Evolutionary conservation across 768 basidiomycete genomes (phyloP), one percentile per base, ranked within the genome.

Genomic region (Coprinellus micaceus): DNA sequence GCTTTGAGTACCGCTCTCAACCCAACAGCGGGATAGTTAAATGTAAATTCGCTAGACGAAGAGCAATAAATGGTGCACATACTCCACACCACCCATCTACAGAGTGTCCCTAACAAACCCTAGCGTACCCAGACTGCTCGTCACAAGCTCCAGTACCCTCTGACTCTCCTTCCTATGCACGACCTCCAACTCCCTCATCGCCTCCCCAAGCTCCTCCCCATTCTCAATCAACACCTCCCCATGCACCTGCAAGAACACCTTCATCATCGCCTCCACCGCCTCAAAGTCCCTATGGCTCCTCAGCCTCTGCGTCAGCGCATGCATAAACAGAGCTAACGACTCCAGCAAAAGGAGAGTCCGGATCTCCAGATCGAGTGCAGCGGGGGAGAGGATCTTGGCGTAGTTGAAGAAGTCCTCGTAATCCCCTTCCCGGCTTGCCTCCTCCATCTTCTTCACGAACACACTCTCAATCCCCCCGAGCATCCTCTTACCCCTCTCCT

Each of bases 261-360:
- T 85, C 63, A 94, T 79, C 66, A 95, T 78, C 1, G 94, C 82
- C 69, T 98, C 94, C 3, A 96, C 90, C 12, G 93, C 94, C 70
- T 99, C 97, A 65, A 97, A 98, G 72, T 99, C 97, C 47, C 83
- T 82, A 61, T 86, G 91, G 6, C 89, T 90, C 30, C 69, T 72
- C 25, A 98, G 77, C 3, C 96, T 85, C 53, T 73, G 81, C 11
- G 77, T 81, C 24, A 98, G 76, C 0, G 93, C 89, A 56, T 78
- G 74, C 45, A 97, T 72, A 74, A 98, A 98, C 19, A 77, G 67
- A 0, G 69, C 72, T 21, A 95, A 77, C 53, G 81, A 79, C 41
- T 84, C 77, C 33, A 90, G 72, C 2, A 85, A 80, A 26, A 82
- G 71, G 52, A 98, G 73, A 1, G 88, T 88, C 9, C 92, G 90